Evolutionary conservation across 768 basidiomycete species (phyloP).

Genomic region (Podaxis pistillaris): DNA sequence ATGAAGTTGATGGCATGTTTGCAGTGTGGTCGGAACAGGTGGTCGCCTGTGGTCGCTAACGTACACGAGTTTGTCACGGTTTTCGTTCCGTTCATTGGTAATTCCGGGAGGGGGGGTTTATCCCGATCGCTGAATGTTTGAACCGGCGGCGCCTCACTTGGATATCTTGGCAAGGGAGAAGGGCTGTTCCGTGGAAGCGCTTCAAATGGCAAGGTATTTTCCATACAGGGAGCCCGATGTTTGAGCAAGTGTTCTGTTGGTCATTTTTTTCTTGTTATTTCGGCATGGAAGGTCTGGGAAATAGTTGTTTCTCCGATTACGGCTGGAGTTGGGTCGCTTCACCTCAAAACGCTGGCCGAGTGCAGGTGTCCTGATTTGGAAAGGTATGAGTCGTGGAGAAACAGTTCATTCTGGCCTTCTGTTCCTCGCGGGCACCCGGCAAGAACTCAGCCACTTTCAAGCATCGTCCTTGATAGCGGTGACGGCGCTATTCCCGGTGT

Average conservation of each 20-base stretch:
- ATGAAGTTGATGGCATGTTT: background rate
- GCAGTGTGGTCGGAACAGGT: background rate
- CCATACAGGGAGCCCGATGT: background rate
- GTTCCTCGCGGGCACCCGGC: background rate
- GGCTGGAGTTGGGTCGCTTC: no score
- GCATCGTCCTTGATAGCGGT: background rate
- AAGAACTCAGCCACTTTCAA: background rate
- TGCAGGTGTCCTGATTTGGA: background rate
- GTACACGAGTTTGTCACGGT: background rate
- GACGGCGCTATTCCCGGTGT: background rate
- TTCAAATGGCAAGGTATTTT: constrained; percentile 7
- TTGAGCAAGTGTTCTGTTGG: background rate
- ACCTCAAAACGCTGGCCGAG: background rate
- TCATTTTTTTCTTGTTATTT: background rate
- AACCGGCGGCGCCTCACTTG: background rate
- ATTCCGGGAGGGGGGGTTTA: background rate
- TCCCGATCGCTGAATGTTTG: background rate
- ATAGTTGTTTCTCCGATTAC: background rate
- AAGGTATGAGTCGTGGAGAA: background rate
- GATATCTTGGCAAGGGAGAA: background rate
- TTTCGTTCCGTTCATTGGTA: background rate
- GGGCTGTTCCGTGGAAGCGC: background rate
- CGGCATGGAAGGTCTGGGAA: background rate
- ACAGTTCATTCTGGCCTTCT: background rate
- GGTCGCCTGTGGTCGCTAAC: background rate